Percentiles rank a stretch among this genome's conserved stretches.
phyloP scores from a whole-genome alignment of 164 flowering plant species.

The Magnolia sinica region DNA sequence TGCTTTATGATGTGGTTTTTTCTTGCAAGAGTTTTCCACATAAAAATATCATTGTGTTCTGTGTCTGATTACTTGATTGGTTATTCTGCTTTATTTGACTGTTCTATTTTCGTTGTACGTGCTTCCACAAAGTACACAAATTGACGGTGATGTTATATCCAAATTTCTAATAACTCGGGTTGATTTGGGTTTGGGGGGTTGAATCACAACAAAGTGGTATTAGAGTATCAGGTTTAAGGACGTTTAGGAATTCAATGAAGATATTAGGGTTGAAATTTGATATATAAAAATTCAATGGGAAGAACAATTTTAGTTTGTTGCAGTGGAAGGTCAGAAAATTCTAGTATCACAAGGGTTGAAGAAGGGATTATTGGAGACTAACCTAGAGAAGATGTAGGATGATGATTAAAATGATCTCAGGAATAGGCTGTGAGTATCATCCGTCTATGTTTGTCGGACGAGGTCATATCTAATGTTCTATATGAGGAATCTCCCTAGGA shows the following conservation, averaged over 20 bases:
- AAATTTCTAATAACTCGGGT: no score
- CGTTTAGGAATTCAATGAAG: not conserved
- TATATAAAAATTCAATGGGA: not conserved
- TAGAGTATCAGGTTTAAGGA: not conserved
- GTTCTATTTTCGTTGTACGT: no score
- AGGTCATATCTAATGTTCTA: not conserved
- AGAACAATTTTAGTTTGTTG: not conserved
- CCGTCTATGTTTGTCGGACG: not conserved
- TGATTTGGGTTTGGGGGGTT: no score
- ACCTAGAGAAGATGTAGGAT: not conserved
- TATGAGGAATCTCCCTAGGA: rapidly evolving
- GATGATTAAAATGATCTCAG: no score
- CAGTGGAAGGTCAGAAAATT: not conserved
- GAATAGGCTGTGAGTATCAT: not conserved
- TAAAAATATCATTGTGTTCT: no score
- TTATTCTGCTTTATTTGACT: no score
- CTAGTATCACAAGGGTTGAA: not conserved
- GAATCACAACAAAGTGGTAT: not conserved
- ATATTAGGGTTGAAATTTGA: not conserved
- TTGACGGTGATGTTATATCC: no score
- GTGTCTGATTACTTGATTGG: no score
- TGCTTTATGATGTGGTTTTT: no score
- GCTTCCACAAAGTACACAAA: no score
- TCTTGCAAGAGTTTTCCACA: no score
- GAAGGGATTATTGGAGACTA: not conserved